phyloP scores from a whole-genome alignment of 768 basidiomycete genomes.

The Xerocomellus dryophilus region DNA sequence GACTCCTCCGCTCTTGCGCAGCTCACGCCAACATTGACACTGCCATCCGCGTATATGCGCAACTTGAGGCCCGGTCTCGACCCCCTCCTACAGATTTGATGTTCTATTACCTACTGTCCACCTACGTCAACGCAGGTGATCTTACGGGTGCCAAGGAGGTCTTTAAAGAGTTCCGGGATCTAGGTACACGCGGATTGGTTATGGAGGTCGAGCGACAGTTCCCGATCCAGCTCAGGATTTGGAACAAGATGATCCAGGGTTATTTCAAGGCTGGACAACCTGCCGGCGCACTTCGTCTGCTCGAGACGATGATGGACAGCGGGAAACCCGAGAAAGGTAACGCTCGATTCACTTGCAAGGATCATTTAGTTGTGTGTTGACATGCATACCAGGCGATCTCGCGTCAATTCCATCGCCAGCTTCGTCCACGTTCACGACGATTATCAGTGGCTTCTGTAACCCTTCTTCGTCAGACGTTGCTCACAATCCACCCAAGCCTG shows the following conservation, averaged over 20 bases:
- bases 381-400: conserved; percentile 17
- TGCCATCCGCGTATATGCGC: conserved; percentile 63
- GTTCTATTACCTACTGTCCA: conserved; percentile 57
- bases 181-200: conserved; percentile 36
- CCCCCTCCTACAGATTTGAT: conserved; percentile 33
- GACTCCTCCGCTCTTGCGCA: conserved; percentile 62
- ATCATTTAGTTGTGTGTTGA: neutral
- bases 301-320: conserved; percentile 69
- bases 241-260: conserved; percentile 74
- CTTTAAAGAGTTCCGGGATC: conserved; percentile 56
- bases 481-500: conserved; percentile 28
- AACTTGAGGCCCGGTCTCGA: conserved; percentile 45
- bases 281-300: conserved; percentile 58
- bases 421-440: conserved; percentile 57
- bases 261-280: conserved; percentile 66
- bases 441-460: conserved; percentile 65
- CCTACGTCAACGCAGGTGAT: conserved; percentile 52
- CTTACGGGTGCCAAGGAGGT: conserved; percentile 52
- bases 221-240: conserved; percentile 48
- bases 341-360: neutral
- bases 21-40: conserved; percentile 52
- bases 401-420: conserved; percentile 53
- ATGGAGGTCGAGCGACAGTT: conserved; percentile 17
- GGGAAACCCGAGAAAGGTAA: conserved; percentile 20
- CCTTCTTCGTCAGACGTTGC: conserved; percentile 28